Base-by-base conservation (phyloP, 768 basidiomycete species). In the Mycena rosella region DNA sequence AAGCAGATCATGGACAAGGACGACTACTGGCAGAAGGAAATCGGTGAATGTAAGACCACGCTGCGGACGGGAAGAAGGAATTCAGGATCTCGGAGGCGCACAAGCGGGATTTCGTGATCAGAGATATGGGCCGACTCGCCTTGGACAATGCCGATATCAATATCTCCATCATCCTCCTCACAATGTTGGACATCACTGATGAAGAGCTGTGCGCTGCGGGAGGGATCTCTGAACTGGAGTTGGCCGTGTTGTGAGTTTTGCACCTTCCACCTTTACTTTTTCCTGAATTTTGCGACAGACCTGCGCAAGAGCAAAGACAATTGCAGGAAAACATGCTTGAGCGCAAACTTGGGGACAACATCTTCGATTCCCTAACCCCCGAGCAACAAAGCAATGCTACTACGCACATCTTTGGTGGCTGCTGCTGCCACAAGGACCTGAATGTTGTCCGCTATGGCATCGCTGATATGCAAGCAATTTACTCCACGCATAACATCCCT, bases 381-480 rank as follows among this genome's bases (percentile, higher is more conserved):
- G 40, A 5, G 15, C 38, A 60, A 22, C 48, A 65, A 30, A 1
- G 52, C 3, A 44, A 58, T 17, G 0, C 2, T 0, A 34, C n/a
- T 20, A 64, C 75, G 2, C 72, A 78, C 47, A 47, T 77, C 9
- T 74, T 76, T 58, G 75, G 65, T 29, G 76, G 76, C 20, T 79
- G 77, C 54, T 75, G 73, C 45, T 73, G 73, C 59, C 78, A 80
- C 64, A 79, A 78, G 63, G 78, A 79, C 32, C 42, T 79, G 17
- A 80, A 79, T 40, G 65, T 72, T 3, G 68, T 77, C 22, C 72
- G 74, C 38, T 74, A 74, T 24, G 76, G 77, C n/a, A 17, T 42
- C 9, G 20, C 14, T 15, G 8, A 42, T 7, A 8, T 42, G 6
- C 6, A 42, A 42, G 4, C 14, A 5, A 17, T 42, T 5, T 42